phyloP scores from a whole-genome alignment of 352 stramenopile genomes.

The Nannochloropsis limnetica region DNA sequence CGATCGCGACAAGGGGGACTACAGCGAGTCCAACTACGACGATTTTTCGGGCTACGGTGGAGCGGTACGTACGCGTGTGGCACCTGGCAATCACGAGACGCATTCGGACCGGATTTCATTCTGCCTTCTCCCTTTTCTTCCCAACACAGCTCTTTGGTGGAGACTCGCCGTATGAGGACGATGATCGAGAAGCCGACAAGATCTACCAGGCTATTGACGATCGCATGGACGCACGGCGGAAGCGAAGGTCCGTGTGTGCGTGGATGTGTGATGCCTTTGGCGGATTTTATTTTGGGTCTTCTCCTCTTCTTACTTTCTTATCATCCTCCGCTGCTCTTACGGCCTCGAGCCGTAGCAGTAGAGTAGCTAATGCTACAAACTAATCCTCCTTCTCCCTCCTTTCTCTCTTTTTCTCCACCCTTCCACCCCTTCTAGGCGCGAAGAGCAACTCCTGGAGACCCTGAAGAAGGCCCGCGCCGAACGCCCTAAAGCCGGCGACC shows the following conservation, averaged over 20 bases:
- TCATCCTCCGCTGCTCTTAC: too few species aligned
- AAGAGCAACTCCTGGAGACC: constrained; percentile 64
- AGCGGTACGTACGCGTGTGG: constrained; percentile 34
- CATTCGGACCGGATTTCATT: background rate
- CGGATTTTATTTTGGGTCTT: too few species aligned
- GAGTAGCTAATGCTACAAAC: too few species aligned
- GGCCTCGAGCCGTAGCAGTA: too few species aligned
- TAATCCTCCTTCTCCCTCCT: background rate
- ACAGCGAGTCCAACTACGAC: constrained; percentile 80
- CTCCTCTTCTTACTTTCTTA: too few species aligned
- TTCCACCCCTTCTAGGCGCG: constrained; percentile 44
- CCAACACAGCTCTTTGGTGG: constrained; percentile 64
- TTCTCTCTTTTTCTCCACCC: background rate
- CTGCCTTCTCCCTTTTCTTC: background rate
- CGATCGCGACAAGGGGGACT: constrained; percentile 64
- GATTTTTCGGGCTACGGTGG: constrained; percentile 76
- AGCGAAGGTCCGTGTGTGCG: constrained; percentile 56
- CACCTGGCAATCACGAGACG: background rate
- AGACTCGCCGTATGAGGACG: constrained; percentile 83
- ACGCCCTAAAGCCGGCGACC: constrained; percentile 83
- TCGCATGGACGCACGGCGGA: constrained; percentile 80
- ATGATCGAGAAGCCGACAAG: constrained; percentile 88
- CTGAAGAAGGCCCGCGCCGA: constrained; percentile 73
- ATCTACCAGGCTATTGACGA: constrained; percentile 90
- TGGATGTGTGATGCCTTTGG: background rate